Evolutionary conservation across 2,329 filamentous ascomycete genomes (phyloP).

Genomic region (Verticillium tricorpus): DNA sequence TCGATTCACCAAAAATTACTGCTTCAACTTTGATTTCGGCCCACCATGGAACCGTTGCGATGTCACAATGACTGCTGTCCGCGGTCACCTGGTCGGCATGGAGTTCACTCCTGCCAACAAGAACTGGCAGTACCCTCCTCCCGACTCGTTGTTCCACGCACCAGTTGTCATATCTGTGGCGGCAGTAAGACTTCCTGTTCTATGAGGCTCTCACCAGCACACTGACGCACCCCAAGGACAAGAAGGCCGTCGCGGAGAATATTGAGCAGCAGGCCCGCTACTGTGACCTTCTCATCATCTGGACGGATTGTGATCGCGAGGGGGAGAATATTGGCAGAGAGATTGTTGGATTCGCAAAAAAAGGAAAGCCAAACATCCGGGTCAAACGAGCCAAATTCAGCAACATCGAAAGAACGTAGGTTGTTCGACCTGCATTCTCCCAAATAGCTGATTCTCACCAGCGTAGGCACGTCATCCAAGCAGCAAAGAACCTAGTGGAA

Average conservation of each 20-base stretch:
- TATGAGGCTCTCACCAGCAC: background rate
- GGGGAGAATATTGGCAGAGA: constrained; percentile 95
- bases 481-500: constrained; percentile 69
- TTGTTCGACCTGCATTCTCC: constrained; percentile 1
- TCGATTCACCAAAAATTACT: constrained; percentile 89
- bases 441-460: constrained; percentile 4
- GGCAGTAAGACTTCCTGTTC: constrained; percentile 41
- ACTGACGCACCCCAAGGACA: constrained; percentile 51
- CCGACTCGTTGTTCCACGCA: constrained; percentile 75
- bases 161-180: constrained; percentile 66
- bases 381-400: constrained; percentile 88
- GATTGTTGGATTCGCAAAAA: constrained; percentile 74
- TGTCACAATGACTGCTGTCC: constrained; percentile 91
- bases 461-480: constrained; percentile 74
- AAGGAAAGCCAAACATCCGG: constrained; percentile 68
- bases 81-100: constrained; percentile 77
- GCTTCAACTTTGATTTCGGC: constrained; percentile 85
- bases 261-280: constrained; percentile 73
- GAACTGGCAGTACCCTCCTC: constrained; percentile 77
- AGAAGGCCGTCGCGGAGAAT: constrained; percentile 76
- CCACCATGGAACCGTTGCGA: constrained; percentile 72
- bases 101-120: constrained; percentile 73
- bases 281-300: constrained; percentile 80
- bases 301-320: constrained; percentile 98
- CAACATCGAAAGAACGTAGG: constrained; percentile 87